Percentiles rank a stretch among this genome's conserved stretches.
These are phyloP conservation scores for Mycena filopes DNA, from an alignment of 768 basidiomycete species.

Conservation along the genomic window DNA sequence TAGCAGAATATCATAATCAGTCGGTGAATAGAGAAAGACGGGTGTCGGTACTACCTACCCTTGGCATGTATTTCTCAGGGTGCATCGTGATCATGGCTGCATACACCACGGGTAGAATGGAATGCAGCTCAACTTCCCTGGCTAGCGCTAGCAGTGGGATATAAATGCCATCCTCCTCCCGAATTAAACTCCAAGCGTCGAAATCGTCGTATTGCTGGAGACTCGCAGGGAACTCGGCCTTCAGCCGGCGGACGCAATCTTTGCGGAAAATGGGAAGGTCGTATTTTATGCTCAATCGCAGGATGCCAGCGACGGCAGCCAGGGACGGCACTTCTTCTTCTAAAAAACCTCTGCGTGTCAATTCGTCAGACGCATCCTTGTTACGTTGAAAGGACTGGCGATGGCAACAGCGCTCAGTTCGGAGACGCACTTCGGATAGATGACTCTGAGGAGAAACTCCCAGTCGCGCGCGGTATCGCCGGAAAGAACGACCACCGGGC, in stretches of 20 bases:
- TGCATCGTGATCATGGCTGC: too few species aligned
- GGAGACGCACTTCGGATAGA: slow-evolving; percentile 29
- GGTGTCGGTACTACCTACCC: not conserved
- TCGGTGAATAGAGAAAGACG: too few species aligned
- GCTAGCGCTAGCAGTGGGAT: not conserved
- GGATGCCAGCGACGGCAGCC: not conserved
- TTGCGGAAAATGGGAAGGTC: slow-evolving; percentile 1
- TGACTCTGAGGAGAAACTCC: not conserved
- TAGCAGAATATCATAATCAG: not conserved
- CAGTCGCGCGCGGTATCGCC: not conserved
- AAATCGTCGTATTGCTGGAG: not conserved
- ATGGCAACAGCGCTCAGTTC: too few species aligned
- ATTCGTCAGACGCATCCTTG: not conserved
- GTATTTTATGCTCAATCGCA: not conserved
- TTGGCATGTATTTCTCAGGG: not conserved
- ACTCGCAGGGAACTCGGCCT: not conserved
- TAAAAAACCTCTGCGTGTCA: not conserved
- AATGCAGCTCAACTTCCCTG: too few species aligned
- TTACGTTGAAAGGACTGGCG: too few species aligned
- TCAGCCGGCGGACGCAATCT: slow-evolving; percentile 17
- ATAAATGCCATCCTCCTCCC: not conserved
- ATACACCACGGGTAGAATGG: slow-evolving; percentile 21
- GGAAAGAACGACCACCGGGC: slow-evolving; percentile 29
- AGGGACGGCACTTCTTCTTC: not conserved
- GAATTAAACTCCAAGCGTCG: not conserved